phyloP scores from a whole-genome alignment of 305 asterid species.

The Fraxinus albicans region DNA sequence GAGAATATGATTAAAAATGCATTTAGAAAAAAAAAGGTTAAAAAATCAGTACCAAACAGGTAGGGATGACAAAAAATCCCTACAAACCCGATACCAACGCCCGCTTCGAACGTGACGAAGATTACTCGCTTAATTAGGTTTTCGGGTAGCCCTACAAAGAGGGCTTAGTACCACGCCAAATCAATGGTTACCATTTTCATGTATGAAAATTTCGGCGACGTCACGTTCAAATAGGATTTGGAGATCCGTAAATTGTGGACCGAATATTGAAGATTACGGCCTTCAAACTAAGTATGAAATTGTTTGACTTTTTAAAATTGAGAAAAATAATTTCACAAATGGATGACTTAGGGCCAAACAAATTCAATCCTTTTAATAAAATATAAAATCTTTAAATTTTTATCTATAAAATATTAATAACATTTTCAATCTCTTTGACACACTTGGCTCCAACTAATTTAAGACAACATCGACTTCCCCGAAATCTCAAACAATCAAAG shows the following conservation, averaged over 20 bases:
- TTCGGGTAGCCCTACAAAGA: no score
- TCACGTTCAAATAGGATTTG: background rate
- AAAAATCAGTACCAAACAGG: no score
- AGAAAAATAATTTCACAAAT: background rate
- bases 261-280: background rate
- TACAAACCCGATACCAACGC: no score
- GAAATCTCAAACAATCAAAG: background rate
- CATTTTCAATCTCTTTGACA: background rate
- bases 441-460: background rate
- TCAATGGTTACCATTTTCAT: background rate
- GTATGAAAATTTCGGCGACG: background rate
- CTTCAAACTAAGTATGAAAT: background rate
- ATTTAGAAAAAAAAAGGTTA: no score
- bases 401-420: background rate
- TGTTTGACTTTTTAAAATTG: background rate
- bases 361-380: background rate
- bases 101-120: no score
- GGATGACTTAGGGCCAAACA: background rate
- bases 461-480: background rate
- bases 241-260: background rate
- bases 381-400: background rate
- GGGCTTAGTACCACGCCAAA: background rate
- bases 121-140: no score
- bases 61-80: no score
- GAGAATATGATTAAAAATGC: no score